phyloP scores from a whole-genome alignment of 805 yeast species.

The Saturnispora quitensis region DNA sequence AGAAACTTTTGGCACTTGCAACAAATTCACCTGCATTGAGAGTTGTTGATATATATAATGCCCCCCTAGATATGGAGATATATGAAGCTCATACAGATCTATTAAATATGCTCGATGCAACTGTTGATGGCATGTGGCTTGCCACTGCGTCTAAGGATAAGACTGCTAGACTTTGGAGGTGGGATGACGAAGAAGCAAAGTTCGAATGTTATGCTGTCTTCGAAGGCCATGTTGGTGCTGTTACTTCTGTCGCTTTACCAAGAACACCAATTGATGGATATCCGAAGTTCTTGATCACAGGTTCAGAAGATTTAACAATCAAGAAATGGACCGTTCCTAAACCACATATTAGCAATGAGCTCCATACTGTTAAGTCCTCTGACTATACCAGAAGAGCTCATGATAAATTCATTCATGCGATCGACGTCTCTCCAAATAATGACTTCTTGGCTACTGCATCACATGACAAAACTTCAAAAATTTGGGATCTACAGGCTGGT shows the following conservation, averaged over 20 bases:
- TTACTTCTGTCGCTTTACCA: constrained; percentile 75
- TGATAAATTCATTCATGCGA: constrained; percentile 87
- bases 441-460: constrained; percentile 86
- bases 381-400: constrained; percentile 93
- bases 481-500: constrained; percentile 83
- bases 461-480: constrained; percentile 82
- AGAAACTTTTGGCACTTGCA: constrained; percentile 64
- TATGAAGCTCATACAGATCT: constrained; percentile 81
- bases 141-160: constrained; percentile 89
- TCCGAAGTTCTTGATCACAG: constrained; percentile 74
- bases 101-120: constrained; percentile 68
- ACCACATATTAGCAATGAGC: constrained; percentile 13
- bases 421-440: constrained; percentile 89
- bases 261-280: constrained; percentile 32
- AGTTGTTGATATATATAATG: constrained; percentile 51
- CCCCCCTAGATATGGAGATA: constrained; percentile 51
- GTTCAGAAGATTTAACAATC: constrained; percentile 74
- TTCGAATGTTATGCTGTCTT: constrained; percentile 50
- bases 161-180: constrained; percentile 77
- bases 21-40: constrained; percentile 89
- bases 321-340: constrained; percentile 76
- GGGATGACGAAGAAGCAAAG: constrained; percentile 32
- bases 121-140: constrained; percentile 79
- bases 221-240: constrained; percentile 80
- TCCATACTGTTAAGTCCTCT: constrained; percentile 42